Conservation (phyloP, 1,139 yeast species). For the Candida albicans region DNA sequence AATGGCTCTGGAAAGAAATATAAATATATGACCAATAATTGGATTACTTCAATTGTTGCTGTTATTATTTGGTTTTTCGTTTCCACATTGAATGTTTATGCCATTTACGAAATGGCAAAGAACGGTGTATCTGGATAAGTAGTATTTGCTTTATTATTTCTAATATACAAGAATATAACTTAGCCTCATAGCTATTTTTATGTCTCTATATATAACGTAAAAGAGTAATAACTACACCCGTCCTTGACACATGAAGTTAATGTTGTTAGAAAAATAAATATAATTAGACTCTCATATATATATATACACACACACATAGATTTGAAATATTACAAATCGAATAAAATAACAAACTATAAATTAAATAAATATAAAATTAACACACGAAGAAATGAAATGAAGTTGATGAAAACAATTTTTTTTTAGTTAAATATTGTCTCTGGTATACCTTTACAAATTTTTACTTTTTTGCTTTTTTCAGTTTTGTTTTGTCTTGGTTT, state of each 20-base stretch:
- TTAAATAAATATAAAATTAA: not conserved
- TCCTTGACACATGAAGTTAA: no score
- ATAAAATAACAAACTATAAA: not conserved
- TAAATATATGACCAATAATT: conserved; percentile 58
- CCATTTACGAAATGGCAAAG: conserved; percentile 61
- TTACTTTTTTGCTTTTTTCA: not conserved
- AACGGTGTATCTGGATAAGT: conserved; percentile 32
- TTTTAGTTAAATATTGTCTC: not conserved
- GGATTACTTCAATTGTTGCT: conserved; percentile 53
- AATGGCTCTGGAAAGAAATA: conserved; percentile 21
- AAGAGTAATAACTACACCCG: no score
- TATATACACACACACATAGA: conserved; percentile 2
- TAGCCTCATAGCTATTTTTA: not conserved
- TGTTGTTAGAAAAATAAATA: no score
- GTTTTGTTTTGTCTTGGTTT: not conserved
- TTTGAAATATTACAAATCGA: not conserved
- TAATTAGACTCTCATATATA: not conserved
- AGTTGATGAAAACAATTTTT: not conserved
- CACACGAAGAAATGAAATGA: conserved; percentile 4
- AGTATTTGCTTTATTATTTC: no score
- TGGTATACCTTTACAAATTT: no score
- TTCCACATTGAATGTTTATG: conserved; percentile 63
- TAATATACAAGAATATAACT: not conserved
- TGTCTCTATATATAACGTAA: no score
- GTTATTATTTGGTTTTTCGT: conserved; percentile 64